Conservation (phyloP, 257 asterid species). For the Lithospermum erythrorhizon region DNA sequence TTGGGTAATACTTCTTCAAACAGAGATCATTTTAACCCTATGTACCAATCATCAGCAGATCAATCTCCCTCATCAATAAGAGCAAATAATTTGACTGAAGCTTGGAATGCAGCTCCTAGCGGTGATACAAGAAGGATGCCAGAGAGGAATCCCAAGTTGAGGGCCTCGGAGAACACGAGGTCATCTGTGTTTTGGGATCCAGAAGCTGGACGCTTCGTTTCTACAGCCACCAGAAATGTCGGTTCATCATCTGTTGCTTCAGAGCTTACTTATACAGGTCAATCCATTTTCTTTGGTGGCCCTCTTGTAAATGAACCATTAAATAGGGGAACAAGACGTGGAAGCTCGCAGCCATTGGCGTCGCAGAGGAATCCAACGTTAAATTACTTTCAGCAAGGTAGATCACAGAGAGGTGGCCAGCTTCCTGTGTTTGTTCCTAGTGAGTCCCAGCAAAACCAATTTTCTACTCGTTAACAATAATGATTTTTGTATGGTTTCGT, state of each 20-base stretch:
- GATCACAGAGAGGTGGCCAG: conserved; percentile 86
- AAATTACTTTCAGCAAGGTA: conserved; percentile 67
- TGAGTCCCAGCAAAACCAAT: conserved; percentile 63
- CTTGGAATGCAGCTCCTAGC: conserved; percentile 2
- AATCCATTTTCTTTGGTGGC: conserved; percentile 84
- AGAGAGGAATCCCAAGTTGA: conserved; percentile 27
- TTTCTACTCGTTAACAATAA: conserved; percentile 33
- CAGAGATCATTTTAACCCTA: conserved; percentile 61
- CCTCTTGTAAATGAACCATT: conserved; percentile 51
- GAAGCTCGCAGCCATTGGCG: conserved; percentile 17
- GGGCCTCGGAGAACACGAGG: conserved; percentile 26
- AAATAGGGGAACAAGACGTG: conserved; percentile 32
- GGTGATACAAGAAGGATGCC: conserved; percentile 16
- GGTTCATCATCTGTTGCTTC: conserved; percentile 48
- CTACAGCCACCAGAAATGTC: conserved; percentile 36
- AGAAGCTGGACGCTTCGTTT: conserved; percentile 68
- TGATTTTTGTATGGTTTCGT: conserved; percentile 8
- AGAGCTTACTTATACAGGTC: conserved; percentile 81
- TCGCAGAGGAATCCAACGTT: conserved; percentile 35
- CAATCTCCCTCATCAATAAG: conserved; percentile 47
- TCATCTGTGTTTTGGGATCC: conserved; percentile 85
- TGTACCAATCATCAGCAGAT: conserved; percentile 37
- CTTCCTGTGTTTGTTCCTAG: conserved; percentile 91
- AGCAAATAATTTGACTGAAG: conserved; percentile 21
- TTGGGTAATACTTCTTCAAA: conserved; percentile 27